phyloP scores from a whole-genome alignment of 305 asterid genomes.

The Fraxinus sp. region DNA sequence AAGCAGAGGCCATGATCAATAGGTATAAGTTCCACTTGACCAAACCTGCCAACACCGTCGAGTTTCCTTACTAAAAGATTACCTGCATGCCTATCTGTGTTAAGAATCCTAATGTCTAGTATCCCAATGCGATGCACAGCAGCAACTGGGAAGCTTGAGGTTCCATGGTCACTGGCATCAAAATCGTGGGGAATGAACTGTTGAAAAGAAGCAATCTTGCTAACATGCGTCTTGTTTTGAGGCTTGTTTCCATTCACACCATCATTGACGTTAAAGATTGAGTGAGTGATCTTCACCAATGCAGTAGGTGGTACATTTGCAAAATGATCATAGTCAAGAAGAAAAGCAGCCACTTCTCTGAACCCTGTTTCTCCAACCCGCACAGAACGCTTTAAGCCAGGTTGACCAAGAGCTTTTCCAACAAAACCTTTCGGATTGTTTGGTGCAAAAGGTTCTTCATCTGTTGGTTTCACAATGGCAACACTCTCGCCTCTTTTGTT shows the following conservation, averaged over 20 bases:
- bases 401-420: slow-evolving; percentile 92
- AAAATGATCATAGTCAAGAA: slow-evolving; percentile 76
- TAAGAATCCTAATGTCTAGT: slow-evolving; percentile 86
- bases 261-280: slow-evolving; percentile 80
- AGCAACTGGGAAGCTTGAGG: slow-evolving; percentile 89
- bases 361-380: slow-evolving; percentile 96
- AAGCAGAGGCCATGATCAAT: slow-evolving; percentile 97
- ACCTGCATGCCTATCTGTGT: slow-evolving; percentile 95
- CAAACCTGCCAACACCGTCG: slow-evolving; percentile 73
- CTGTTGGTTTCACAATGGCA: slow-evolving; percentile 96
- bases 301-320: slow-evolving; percentile 97
- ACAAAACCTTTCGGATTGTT: slow-evolving; percentile 95
- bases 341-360: slow-evolving; percentile 97
- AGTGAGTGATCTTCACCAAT: slow-evolving; percentile 85
- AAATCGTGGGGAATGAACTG: slow-evolving; percentile 81
- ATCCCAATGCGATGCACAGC: slow-evolving; percentile 94
- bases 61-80: slow-evolving; percentile 92
- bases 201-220: slow-evolving; percentile 93
- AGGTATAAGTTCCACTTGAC: slow-evolving; percentile 85
- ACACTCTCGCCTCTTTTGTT: slow-evolving; percentile 78
- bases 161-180: slow-evolving; percentile 95
- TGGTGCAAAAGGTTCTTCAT: slow-evolving; percentile 96
- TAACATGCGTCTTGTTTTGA: slow-evolving; percentile 52
- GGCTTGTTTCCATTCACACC: slow-evolving; percentile 70
- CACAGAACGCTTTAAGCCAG: slow-evolving; percentile 81